Percentiles rank a stretch among this genome's conserved stretches.
Evolutionary conservation across 2,329 filamentous ascomycete genomes (phyloP).

Genomic region (Fusarium oxysporum): DNA sequence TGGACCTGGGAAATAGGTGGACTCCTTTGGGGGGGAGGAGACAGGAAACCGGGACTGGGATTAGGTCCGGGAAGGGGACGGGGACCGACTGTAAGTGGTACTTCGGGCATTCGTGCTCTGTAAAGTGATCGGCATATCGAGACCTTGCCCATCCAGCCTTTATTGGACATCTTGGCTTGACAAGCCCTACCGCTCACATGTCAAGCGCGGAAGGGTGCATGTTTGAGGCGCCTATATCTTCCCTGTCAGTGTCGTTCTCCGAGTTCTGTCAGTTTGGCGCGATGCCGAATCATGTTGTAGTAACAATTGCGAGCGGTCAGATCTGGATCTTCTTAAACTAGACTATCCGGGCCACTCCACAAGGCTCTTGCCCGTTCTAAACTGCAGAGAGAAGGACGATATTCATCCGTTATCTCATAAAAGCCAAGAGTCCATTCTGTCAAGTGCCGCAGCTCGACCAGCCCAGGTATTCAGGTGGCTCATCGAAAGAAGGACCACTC

Average conservation of each 20-base stretch:
- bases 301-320: conserved; percentile 26
- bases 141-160: conserved; percentile 30
- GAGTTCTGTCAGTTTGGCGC: conserved; percentile 35
- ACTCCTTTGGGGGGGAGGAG: conserved; percentile 27
- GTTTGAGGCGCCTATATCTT: conserved; percentile 33
- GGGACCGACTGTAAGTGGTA: conserved; percentile 35
- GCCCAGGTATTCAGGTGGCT: conserved; percentile 11
- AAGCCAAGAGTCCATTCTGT: conserved; percentile 15
- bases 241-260: conserved; percentile 9
- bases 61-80: conserved; percentile 26
- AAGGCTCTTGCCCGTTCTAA: neutral
- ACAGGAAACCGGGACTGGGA: conserved; percentile 31
- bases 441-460: conserved; percentile 27
- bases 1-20: conserved; percentile 39
- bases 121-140: conserved; percentile 42
- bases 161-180: conserved; percentile 41
- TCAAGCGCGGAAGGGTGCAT: conserved; percentile 43
- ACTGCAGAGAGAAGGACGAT: conserved; percentile 5
- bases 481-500: conserved; percentile 25
- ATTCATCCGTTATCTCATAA: conserved; percentile 28
- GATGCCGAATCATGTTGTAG: conserved; percentile 34
- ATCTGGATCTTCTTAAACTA: conserved; percentile 30
- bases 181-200: conserved; percentile 46
- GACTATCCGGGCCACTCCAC: conserved; percentile 4
- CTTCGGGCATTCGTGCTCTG: conserved; percentile 36